Evolutionary conservation across 352 stramenopile species (phyloP).

Genomic region (Globisporangium irregulare): DNA sequence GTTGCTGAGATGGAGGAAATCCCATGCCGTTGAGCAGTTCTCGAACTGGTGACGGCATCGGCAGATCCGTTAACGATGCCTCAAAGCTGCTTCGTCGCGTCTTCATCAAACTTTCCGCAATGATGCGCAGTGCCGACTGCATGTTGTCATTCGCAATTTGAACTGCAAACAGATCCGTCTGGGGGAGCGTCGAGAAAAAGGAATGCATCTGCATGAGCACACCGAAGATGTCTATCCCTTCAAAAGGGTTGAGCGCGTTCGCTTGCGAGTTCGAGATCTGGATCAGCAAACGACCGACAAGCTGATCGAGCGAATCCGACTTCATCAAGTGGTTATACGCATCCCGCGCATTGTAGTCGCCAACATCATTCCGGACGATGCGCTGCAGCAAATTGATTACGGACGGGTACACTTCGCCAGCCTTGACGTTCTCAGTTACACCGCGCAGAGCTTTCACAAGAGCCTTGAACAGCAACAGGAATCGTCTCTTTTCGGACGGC

Average conservation of each 20-base stretch:
- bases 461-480: conserved; percentile 69
- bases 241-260: conserved; percentile 59
- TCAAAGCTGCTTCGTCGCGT: conserved; percentile 52
- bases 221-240: conserved; percentile 76
- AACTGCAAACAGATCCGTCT: conserved; percentile 59
- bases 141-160: conserved; percentile 79
- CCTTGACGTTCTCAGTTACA: conserved; percentile 54
- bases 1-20: conserved; percentile 21
- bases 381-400: conserved; percentile 80
- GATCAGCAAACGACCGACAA: conserved; percentile 68
- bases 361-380: conserved; percentile 74
- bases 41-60: conserved; percentile 48
- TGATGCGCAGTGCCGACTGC: conserved; percentile 63
- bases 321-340: conserved; percentile 70
- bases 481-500: conserved; percentile 52
- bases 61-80: conserved; percentile 54
- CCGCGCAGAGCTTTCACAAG: conserved; percentile 60
- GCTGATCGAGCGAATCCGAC: conserved; percentile 73
- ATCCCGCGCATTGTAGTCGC: conserved; percentile 75
- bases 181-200: conserved; percentile 75
- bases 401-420: conserved; percentile 68
- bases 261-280: conserved; percentile 62
- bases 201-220: conserved; percentile 87
- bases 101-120: conserved; percentile 58
- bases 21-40: conserved; percentile 46